Evolutionary conservation across 2,329 filamentous ascomycete genomes (phyloP).

Genomic region (Endothia cerciana): DNA sequence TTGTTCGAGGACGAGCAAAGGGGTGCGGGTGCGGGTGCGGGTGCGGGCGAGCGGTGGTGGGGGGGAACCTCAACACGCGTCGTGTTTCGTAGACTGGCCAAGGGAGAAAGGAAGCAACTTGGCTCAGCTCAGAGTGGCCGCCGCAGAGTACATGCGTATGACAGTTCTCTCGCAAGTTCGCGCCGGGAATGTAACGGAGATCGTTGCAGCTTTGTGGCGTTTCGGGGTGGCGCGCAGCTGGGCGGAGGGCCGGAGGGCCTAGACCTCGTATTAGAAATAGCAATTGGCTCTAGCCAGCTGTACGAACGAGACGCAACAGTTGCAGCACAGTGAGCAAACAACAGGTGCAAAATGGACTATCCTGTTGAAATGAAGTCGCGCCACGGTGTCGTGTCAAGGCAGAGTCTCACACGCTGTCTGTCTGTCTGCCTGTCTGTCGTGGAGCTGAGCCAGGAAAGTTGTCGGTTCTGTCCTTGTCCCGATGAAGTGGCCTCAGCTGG

Average conservation of each 20-base stretch:
- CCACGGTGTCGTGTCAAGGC: conserved; percentile 4
- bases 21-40: conserved; percentile 15
- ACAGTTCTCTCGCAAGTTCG: conserved; percentile 6
- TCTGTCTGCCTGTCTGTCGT: too few relatives aligned
- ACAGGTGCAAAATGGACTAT: neutral
- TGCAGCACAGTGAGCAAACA: neutral
- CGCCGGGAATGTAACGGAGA: conserved; percentile 17
- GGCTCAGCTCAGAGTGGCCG: conserved; percentile 23
- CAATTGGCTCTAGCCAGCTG: neutral
- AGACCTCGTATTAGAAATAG: neutral
- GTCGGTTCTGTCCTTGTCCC: conserved; percentile 8
- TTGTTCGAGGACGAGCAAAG: conserved; percentile 21
- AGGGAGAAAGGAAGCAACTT: conserved; percentile 5
- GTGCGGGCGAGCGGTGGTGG: neutral
- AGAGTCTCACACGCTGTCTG: neutral
- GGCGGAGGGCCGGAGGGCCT: conserved; percentile 11
- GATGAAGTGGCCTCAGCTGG: conserved; percentile 15
- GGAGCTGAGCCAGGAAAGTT: neutral
- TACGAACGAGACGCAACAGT: neutral
- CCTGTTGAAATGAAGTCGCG: neutral
- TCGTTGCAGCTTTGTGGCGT: conserved; percentile 17
- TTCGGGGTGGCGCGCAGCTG: conserved; percentile 17
- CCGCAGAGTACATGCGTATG: conserved; percentile 25
- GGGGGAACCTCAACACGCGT: conserved; percentile 16
- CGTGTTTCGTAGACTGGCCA: conserved; percentile 17